Conservation (phyloP, 2,329 filamentous ascomycete species). For the Neonectria punicea region DNA sequence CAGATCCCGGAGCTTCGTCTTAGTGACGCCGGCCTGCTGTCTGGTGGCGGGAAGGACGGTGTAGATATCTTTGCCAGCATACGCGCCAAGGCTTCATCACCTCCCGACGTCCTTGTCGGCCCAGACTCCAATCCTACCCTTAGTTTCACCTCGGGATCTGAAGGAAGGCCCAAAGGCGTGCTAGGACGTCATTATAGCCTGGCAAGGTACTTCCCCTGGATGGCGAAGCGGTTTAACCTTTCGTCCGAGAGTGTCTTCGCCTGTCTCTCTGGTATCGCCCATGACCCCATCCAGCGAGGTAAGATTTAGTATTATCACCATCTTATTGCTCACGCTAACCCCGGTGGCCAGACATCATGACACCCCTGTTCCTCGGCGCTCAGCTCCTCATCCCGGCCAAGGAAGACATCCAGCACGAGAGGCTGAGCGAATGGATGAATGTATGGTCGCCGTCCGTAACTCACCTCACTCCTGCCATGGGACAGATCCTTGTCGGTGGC, state of each 20-base stretch:
- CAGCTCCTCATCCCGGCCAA: conserved; percentile 80
- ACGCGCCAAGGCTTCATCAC: conserved; percentile 60
- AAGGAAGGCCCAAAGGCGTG: conserved; percentile 87
- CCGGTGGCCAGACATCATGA: conserved; percentile 76
- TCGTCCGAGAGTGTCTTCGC: conserved; percentile 80
- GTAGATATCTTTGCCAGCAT: conserved; percentile 72
- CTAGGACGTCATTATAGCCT: conserved; percentile 87
- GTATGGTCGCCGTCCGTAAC: conserved; percentile 60
- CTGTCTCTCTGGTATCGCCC: conserved; percentile 64
- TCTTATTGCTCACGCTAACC: too few relatives aligned
- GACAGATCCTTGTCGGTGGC: conserved; percentile 88
- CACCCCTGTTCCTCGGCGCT: conserved; percentile 86
- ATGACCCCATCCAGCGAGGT: background rate
- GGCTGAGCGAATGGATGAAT: conserved; percentile 53
- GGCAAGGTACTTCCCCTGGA: conserved; percentile 91
- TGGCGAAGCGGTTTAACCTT: conserved; percentile 84
- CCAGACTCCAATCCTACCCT: conserved; percentile 86
- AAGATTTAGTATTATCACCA: too few relatives aligned
- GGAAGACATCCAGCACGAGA: conserved; percentile 89
- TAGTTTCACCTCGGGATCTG: conserved; percentile 77
- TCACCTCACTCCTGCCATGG: conserved; percentile 96
- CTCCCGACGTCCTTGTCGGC: conserved; percentile 82
- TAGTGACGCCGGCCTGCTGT: conserved; percentile 75
- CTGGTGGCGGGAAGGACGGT: conserved; percentile 74
- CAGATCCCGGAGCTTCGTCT: conserved; percentile 80